phyloP scores from a whole-genome alignment of 2,329 filamentous ascomycete genomes.

The Penicillium expansum region DNA sequence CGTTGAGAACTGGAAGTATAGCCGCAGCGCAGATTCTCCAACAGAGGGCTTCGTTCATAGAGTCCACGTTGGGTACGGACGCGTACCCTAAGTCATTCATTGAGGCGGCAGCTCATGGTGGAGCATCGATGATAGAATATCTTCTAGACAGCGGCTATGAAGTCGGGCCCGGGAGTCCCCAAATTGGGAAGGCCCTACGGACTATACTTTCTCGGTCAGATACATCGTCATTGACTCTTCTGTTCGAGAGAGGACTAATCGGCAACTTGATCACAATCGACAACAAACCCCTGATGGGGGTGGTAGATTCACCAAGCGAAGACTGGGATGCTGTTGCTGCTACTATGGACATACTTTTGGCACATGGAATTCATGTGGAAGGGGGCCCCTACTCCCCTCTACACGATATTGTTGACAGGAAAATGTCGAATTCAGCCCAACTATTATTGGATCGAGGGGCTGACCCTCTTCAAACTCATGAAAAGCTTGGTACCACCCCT shows the following conservation, averaged over 20 bases:
- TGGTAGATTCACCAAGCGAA: not conserved
- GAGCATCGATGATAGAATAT: not conserved
- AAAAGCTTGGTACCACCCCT: not conserved
- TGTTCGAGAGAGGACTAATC: not conserved
- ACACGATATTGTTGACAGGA: not conserved
- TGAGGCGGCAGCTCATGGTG: not conserved
- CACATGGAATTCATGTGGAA: not conserved
- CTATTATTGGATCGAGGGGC: not conserved
- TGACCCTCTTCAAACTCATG: not conserved
- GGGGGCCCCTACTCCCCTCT: not conserved
- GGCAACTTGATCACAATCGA: not conserved
- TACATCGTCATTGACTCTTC: not conserved
- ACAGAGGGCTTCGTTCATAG: not conserved
- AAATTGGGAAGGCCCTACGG: not conserved
- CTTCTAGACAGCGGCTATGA: not conserved
- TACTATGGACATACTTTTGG: not conserved
- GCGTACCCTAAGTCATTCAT: not conserved
- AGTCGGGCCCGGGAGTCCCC: not conserved
- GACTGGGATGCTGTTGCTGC: not conserved
- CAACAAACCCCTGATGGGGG: not conserved
- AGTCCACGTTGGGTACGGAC: not conserved
- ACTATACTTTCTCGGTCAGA: not conserved
- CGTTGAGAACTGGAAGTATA: not conserved
- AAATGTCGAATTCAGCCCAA: not conserved
- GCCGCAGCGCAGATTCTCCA: not conserved